Conservation (phyloP, 2,329 filamentous ascomycete species). For the Trichoderma pleuroti region DNA sequence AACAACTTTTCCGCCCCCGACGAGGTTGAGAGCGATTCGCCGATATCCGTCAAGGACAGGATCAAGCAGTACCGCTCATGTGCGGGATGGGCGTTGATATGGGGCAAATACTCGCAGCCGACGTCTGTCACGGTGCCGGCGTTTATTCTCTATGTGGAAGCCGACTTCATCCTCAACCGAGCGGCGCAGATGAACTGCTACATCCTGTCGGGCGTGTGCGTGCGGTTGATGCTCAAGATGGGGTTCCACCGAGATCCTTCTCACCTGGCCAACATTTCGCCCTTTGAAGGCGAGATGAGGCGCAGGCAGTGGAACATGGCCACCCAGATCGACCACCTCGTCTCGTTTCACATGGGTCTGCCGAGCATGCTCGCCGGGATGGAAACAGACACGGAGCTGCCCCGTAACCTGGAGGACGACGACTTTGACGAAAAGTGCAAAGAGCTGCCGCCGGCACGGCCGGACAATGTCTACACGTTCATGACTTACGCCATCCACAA, state of each 20-base stretch:
- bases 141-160: slow-evolving; percentile 51
- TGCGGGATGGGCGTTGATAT: slow-evolving; percentile 50
- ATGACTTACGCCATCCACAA: slow-evolving; percentile 55
- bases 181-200: slow-evolving; percentile 53
- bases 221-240: slow-evolving; percentile 57
- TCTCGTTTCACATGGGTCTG: slow-evolving; percentile 65
- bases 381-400: slow-evolving; percentile 60
- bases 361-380: slow-evolving; percentile 62
- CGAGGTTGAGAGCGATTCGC: slow-evolving; percentile 42
- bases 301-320: slow-evolving; percentile 52
- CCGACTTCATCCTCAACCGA: slow-evolving; percentile 50
- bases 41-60: slow-evolving; percentile 40
- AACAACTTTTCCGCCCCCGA: slow-evolving; percentile 43
- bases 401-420: slow-evolving; percentile 61
- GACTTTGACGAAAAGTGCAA: slow-evolving; percentile 57
- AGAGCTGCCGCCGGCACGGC: slow-evolving; percentile 54
- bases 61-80: slow-evolving; percentile 48
- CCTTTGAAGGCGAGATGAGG: slow-evolving; percentile 54
- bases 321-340: slow-evolving; percentile 59
- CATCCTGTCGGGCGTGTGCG: slow-evolving; percentile 46
- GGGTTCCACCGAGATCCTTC: slow-evolving; percentile 55
- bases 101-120: slow-evolving; percentile 50
- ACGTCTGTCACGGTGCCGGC: slow-evolving; percentile 47
- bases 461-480: slow-evolving; percentile 56
- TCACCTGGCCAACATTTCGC: slow-evolving; percentile 47